Conservation (phyloP, 176 grass and related monocot genomes). For the Musa beccarii region DNA sequence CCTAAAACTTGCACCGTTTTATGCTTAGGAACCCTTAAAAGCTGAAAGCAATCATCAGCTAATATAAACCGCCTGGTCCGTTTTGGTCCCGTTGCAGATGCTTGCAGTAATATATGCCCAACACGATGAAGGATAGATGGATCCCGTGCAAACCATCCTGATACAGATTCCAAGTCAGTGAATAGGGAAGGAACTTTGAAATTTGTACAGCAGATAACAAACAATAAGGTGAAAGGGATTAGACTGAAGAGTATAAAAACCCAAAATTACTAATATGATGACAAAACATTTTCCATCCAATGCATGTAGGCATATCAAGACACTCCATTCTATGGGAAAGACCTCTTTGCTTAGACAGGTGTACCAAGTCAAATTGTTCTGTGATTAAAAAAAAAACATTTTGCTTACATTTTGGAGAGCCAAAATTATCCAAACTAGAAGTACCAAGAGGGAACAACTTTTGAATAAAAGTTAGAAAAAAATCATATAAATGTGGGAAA, state of each 20-base stretch:
- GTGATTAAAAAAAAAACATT: no score
- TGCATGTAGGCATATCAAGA: no score
- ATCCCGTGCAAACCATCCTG: constrained; percentile 86
- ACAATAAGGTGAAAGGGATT: not conserved
- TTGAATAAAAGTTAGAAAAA: no score
- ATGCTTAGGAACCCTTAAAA: constrained; percentile 43
- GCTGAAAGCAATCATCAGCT: constrained; percentile 84
- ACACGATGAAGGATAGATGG: constrained; percentile 60
- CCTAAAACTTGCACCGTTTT: constrained; percentile 67
- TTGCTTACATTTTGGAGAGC: no score
- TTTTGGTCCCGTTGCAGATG: constrained; percentile 41
- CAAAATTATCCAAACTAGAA: no score
- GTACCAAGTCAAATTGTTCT: no score
- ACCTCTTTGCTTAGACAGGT: no score
- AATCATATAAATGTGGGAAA: not conserved
- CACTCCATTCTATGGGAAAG: no score
- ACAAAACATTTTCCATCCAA: not conserved
- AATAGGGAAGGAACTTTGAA: not conserved
- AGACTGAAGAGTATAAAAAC: not conserved
- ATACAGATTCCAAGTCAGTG: not conserved
- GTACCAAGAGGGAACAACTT: no score
- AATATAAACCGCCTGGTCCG: constrained; percentile 56
- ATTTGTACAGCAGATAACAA: not conserved
- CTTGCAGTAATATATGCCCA: constrained; percentile 66
- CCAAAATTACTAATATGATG: not conserved